Evolutionary conservation across 495 filamentous ascomycete species (phyloP), one percentile per base, ranked within the genome.

Genomic region (Podospora tetraspora): DNA sequence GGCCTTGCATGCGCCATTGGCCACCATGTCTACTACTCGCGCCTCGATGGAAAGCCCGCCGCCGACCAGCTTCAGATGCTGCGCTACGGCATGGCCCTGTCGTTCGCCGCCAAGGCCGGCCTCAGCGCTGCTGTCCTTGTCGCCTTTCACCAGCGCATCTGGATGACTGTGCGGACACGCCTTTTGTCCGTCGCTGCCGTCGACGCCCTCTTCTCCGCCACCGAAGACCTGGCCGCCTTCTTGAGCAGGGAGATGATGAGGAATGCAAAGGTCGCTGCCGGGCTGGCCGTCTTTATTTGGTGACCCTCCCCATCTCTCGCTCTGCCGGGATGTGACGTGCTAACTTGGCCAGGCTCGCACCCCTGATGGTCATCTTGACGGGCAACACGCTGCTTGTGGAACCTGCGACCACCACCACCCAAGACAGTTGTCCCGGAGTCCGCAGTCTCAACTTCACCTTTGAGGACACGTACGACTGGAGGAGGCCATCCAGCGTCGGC

Each of bases 381-480:
- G 71, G 75, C 1, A 79, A 79, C 56, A 81, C 78, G 4, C 73
- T 81, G 2, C 72, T 74, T 0, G 76, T 81, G 6, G 74, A 74
- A 56, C 70, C 70, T 4, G 67, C 64, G 22, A 64, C 68, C 22
- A 34, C 59, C 0, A 25, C 62, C 1, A 64, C 69, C 10, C 58
- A 67, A 22, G 69, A 66, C 10, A 71, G 19, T 25, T 81, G 79
- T 21, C 67, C 66, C 1, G 72, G 73, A 4, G 71, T 79, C 2
- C 71, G 77, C 16, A 78, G 73, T 0, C 67, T 81, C 10, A 81
- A 79, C 70, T 78, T 81, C 23, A 69, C 73, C 0, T 67, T 74
- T 25, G 79, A 79, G 62, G 78, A 75, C 59, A 71, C 72, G 12
- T 71, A 77, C 68, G 78, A 79, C 57, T 81, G 74, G 74, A 74